A percentile compares a stretch with the other conserved stretches of the same genome.
Conservation (phyloP, 768 basidiomycete genomes). For the Daedaleopsis nitida region DNA sequence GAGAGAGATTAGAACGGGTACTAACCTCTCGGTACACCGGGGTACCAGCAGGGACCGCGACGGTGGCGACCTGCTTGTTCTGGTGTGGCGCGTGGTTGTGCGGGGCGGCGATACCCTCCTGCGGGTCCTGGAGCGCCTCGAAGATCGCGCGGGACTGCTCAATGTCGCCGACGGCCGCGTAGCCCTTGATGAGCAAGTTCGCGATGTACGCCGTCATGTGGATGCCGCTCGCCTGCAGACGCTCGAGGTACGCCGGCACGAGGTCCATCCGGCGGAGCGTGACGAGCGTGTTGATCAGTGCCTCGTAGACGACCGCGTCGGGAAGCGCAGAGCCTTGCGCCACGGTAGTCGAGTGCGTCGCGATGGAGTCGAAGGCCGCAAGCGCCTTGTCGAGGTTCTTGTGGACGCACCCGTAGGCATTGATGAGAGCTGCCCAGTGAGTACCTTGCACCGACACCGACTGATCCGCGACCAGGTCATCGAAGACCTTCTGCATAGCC, state of each 20-base stretch:
- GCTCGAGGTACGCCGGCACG: constrained; percentile 63
- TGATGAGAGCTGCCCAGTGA: constrained; percentile 86
- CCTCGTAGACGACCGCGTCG: constrained; percentile 89
- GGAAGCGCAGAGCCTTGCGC: constrained; percentile 42
- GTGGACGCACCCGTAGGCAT: constrained; percentile 80
- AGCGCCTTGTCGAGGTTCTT: constrained; percentile 81
- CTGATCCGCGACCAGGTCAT: constrained; percentile 50
- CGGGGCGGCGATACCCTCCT: constrained; percentile 82
- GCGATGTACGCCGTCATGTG: constrained; percentile 96
- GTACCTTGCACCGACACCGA: constrained; percentile 54
- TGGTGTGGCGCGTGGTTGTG: constrained; percentile 85
- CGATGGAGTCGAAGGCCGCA: constrained; percentile 74
- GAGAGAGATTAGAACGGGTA: too few relatives aligned
- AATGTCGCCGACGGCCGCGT: constrained; percentile 68
- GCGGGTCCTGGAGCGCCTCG: constrained; percentile 77
- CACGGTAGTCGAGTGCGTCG: constrained; percentile 48
- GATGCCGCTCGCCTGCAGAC: constrained; percentile 62
- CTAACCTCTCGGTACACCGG: constrained; percentile 81
- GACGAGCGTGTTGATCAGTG: constrained; percentile 84
- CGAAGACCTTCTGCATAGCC: constrained; percentile 73
- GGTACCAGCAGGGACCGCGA: constrained; percentile 43
- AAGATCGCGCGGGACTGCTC: constrained; percentile 77
- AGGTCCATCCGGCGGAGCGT: constrained; percentile 79
- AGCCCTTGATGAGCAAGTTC: constrained; percentile 78
- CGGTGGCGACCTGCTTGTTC: constrained; percentile 35